These are phyloP conservation scores for Acidomyces sp. DNA, from an alignment of 495 filamentous ascomycete genomes.

Conservation along the genomic window DNA sequence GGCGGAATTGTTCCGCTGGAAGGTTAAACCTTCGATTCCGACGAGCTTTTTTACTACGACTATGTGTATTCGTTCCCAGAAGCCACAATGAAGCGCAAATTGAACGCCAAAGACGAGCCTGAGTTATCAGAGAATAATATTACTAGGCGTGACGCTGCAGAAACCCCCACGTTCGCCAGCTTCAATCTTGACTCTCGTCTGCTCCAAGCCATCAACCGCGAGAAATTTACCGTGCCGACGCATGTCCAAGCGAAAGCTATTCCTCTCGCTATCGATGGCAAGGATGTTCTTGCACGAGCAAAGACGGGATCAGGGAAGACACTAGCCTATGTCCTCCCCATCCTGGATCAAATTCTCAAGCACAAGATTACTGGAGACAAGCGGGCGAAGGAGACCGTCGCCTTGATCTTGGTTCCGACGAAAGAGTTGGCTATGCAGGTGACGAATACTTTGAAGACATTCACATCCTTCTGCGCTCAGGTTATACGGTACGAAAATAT, in stretches of 20 bases:
- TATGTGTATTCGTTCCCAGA: too few relatives aligned
- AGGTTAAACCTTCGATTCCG: too few relatives aligned
- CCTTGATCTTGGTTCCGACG: conserved; percentile 84
- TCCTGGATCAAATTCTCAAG: conserved; percentile 67
- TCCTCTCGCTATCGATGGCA: conserved; percentile 76
- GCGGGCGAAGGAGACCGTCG: conserved; percentile 34
- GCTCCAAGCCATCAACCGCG: conserved; percentile 70
- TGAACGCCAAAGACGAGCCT: conserved; percentile 47
- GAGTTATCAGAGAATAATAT: conserved; percentile 24
- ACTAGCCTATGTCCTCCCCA: conserved; percentile 86
- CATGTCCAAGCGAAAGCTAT: conserved; percentile 76
- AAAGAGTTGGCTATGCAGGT: conserved; percentile 89
- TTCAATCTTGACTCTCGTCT: conserved; percentile 73
- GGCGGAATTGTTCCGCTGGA: too few relatives aligned
- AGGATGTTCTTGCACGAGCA: conserved; percentile 79
- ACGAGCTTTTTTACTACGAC: too few relatives aligned
- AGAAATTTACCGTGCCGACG: conserved; percentile 74
- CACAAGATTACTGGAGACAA: conserved; percentile 37
- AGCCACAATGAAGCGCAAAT: conserved; percentile 51
- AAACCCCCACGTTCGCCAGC: conserved; percentile 34
- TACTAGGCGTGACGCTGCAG: not conserved
- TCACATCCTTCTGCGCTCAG: conserved; percentile 72
- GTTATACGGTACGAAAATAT: conserved; percentile 70
- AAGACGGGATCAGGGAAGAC: conserved; percentile 95
- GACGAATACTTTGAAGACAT: conserved; percentile 53